Conservation (phyloP, 2,329 filamentous ascomycete genomes). For the Monilinia laxa region DNA sequence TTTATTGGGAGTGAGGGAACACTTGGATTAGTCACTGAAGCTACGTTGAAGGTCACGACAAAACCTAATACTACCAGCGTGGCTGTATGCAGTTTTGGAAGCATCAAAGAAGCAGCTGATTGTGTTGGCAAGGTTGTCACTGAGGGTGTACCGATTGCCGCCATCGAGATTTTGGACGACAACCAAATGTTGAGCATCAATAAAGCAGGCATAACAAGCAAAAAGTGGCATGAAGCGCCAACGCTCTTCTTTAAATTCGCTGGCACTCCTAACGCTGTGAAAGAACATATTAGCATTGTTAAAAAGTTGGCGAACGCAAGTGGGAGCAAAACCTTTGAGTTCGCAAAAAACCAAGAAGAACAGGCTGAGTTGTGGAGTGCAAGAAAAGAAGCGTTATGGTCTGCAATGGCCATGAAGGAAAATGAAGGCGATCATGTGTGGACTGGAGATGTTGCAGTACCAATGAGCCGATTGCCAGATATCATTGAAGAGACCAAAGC, state of each 20-base stretch:
- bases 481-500: conserved; percentile 76
- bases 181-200: conserved; percentile 78
- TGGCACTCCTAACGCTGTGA: conserved; percentile 67
- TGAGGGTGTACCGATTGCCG: conserved; percentile 79
- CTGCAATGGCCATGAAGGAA: conserved; percentile 64
- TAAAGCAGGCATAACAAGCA: conserved; percentile 62
- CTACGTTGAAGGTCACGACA: conserved; percentile 81
- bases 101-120: conserved; percentile 44
- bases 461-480: conserved; percentile 69
- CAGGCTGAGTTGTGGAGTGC: conserved; percentile 79
- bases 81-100: conserved; percentile 67
- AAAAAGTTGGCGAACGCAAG: conserved; percentile 59
- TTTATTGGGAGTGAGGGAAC: conserved; percentile 93
- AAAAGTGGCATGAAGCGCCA: conserved; percentile 68
- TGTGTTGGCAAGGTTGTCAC: conserved; percentile 80
- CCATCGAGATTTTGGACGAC: conserved; percentile 91
- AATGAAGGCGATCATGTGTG: conserved; percentile 69
- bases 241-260: conserved; percentile 85
- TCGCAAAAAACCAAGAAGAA: conserved; percentile 69
- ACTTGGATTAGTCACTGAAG: conserved; percentile 86
- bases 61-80: conserved; percentile 78
- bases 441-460: conserved; percentile 85
- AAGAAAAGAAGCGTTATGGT: conserved; percentile 81
- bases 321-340: conserved; percentile 71
- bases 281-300: conserved; percentile 74